Conservation (phyloP, 108 stramenopile genomes). For the Bacterosira constricta region DNA sequence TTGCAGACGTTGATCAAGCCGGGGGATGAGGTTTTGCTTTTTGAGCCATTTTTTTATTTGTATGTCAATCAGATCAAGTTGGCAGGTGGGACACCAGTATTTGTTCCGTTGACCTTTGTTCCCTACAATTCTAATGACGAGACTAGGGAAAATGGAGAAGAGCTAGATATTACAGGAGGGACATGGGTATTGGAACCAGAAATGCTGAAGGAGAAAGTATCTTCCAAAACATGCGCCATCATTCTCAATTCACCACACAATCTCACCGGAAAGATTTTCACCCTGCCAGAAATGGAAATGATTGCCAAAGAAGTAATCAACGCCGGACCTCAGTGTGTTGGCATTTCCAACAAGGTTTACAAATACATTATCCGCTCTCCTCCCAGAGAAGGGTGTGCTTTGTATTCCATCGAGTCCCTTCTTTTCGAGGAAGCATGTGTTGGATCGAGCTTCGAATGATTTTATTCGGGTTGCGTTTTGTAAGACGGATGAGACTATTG, state of each 20-base stretch:
- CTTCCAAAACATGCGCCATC: conserved; percentile 83
- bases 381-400: conserved; percentile 74
- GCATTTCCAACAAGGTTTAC: conserved; percentile 97
- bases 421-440: conserved; percentile 68
- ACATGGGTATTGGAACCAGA: conserved; percentile 85
- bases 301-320: conserved; percentile 81
- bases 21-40: conserved; percentile 58
- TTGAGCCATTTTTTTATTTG: conserved; percentile 96
- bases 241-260: conserved; percentile 98
- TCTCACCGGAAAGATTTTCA: conserved; percentile 97
- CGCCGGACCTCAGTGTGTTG: conserved; percentile 74
- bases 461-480: conserved; percentile 98
- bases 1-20: conserved; percentile 84
- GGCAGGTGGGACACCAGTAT: conserved; percentile 79
- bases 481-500: conserved; percentile 91
- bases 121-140: conserved; percentile 46
- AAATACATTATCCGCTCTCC: conserved; percentile 94
- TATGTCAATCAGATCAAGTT: conserved; percentile 87
- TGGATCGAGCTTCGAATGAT: conserved; percentile 66
- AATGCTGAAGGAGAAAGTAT: conserved; percentile 69
- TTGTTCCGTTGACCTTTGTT: conserved; percentile 75
- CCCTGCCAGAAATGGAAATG: conserved; percentile 81
- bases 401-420: conserved; percentile 96
- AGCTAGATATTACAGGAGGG: conserved; percentile 59
- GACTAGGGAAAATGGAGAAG: too few relatives aligned